Base-by-base conservation (phyloP, 352 stramenopile species). In the Pythium chondricola region DNA sequence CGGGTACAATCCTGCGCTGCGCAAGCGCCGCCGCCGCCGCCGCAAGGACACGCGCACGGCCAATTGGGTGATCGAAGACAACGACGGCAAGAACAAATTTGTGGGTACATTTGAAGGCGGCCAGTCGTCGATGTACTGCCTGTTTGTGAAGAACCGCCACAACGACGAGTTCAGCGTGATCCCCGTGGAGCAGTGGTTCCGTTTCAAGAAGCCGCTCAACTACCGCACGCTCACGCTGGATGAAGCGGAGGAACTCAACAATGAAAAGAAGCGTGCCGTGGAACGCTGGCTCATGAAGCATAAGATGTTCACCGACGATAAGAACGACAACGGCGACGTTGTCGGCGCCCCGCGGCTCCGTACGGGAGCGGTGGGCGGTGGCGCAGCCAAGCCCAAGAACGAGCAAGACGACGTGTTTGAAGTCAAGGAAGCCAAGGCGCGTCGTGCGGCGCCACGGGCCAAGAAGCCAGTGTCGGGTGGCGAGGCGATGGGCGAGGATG, bases 241-340 rank as follows among this genome's bases (percentile, higher is more conserved):
- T 30, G 82, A 93, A 64, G 82, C 82, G 16, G 79, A 91, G 50
- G 77, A 90, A 29, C 69, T 93, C 48, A 91, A 90, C 65, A 91
- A 91, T 36, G 79, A 93, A 65, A 93, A 93, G 71, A 91, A 93
- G 56, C 82, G 80, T 43, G 82, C 82, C 0, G 82, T 91, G 17
- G 82, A 93, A 59, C 79, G 80, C 51, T 91, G 82, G 79, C 72
- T 93, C 43, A 93, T 91, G 80, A 88, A 88, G 63, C 81, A 92
- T 67, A 88, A 86, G 62, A 74, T 92, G 42, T 79, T 82, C 20
- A 69, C 72, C 18, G 80, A 91, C 22, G 79, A 91, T 38, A 86
- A 83, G 58, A 46, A 48, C 20, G 80, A 87, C 22, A 45, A 20
- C 22, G 59, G 56, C 17, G 74, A 85, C 32, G 71, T 80, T 2